A percentile compares a stretch with the other conserved stretches of the same genome.
Evolutionary conservation across 2,329 filamentous ascomycete species (phyloP).

Genomic region (Ophiostoma piceae): DNA sequence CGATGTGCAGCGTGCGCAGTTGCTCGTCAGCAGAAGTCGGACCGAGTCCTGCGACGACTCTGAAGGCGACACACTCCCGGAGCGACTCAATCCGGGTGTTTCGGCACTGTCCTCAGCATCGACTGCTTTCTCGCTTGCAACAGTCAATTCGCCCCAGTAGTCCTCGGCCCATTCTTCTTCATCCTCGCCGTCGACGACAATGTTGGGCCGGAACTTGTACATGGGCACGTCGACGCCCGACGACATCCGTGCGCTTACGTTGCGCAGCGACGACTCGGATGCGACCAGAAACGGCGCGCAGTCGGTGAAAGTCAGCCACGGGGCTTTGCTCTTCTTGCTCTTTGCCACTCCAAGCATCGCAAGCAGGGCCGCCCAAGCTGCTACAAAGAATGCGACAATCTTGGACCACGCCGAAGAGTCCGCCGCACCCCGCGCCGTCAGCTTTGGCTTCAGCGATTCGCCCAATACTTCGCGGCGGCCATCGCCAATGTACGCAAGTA

Average conservation of each 20-base stretch:
- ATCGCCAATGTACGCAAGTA: constrained; percentile 61
- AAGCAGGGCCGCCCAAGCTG: not conserved
- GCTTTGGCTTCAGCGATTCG: constrained; percentile 41
- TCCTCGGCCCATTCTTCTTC: constrained; percentile 62
- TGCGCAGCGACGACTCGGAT: constrained; percentile 62
- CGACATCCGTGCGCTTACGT: constrained; percentile 56
- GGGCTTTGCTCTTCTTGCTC: not conserved
- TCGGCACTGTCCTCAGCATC: not conserved
- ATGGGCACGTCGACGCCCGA: constrained; percentile 51
- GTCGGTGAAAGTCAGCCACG: constrained; percentile 41
- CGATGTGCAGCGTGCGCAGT: constrained; percentile 64
- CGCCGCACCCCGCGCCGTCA: constrained; percentile 20
- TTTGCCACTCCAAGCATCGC: not conserved
- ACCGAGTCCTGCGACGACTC: not conserved
- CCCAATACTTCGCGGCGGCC: constrained; percentile 58
- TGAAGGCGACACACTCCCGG: not conserved
- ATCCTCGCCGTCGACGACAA: constrained; percentile 60
- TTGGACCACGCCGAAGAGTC: not conserved
- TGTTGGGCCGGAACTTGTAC: constrained; percentile 67
- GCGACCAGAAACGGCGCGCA: constrained; percentile 69
- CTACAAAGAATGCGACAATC: not conserved
- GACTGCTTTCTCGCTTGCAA: constrained; percentile 30
- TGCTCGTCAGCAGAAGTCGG: constrained; percentile 57
- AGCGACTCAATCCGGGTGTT: constrained; percentile 20
- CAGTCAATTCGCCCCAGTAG: constrained; percentile 60